Evolutionary conservation across 148 eudicot species (phyloP).

Genomic region (Fagopyrum tataricum): DNA sequence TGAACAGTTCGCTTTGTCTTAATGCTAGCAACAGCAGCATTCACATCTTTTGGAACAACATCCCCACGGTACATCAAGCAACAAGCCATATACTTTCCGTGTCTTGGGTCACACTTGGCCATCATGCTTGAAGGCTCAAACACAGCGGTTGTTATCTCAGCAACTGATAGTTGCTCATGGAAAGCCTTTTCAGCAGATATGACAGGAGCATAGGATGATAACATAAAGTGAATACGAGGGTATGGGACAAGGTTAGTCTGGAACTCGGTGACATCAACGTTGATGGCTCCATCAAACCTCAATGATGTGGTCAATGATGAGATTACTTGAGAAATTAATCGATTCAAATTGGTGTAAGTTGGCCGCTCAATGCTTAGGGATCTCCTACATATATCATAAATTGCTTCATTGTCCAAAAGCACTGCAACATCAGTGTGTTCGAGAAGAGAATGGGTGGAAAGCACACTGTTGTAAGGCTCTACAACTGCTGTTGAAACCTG

Average conservation of each 20-base stretch:
- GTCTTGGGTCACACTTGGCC: slow-evolving; percentile 15
- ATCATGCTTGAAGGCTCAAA: slow-evolving; percentile 14
- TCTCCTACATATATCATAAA: slow-evolving; percentile 15
- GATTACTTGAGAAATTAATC: slow-evolving; percentile 11
- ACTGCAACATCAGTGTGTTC: slow-evolving; percentile 15
- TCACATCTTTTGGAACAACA: slow-evolving; percentile 14
- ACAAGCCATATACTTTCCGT: slow-evolving; percentile 14
- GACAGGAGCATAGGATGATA: slow-evolving; percentile 13
- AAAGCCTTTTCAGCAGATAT: slow-evolving; percentile 15
- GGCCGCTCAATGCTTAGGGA: slow-evolving; percentile 13
- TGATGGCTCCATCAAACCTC: slow-evolving; percentile 16
- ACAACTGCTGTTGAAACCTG: slow-evolving; percentile 17
- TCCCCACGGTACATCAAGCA: slow-evolving; percentile 17
- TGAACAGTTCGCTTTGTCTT: slow-evolving; percentile 15
- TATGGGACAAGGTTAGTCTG: slow-evolving; percentile 15
- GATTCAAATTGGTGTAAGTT: slow-evolving; percentile 13
- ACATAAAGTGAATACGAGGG: slow-evolving; percentile 14
- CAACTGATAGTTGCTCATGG: slow-evolving; percentile 17
- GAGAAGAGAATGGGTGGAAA: slow-evolving; percentile 14
- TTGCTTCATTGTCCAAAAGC: slow-evolving; percentile 17
- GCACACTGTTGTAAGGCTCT: slow-evolving; percentile 17
- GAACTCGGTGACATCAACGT: slow-evolving; percentile 14
- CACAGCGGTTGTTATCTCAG: slow-evolving; percentile 14
- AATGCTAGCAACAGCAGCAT: slow-evolving; percentile 14
- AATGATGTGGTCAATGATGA: slow-evolving; percentile 15